Evolutionary conservation across 176 grass and related monocot species (phyloP).

Genomic region (Calamus simplicifolius): DNA sequence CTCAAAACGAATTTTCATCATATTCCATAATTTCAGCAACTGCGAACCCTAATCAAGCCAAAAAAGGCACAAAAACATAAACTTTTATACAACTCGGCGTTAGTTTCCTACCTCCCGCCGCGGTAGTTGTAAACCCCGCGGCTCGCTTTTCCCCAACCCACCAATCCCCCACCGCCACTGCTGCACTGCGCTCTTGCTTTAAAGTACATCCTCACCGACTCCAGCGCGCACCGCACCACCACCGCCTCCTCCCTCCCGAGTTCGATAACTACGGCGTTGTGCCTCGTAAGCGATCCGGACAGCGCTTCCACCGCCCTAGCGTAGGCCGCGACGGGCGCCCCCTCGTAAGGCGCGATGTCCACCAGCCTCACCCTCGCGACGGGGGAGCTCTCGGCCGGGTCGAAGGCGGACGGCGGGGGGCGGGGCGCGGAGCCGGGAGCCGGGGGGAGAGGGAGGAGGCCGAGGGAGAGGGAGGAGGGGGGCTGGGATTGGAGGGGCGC

Average conservation of each 20-base stretch:
- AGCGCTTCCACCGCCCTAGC: slow-evolving; percentile 38
- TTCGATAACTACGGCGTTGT: slow-evolving; percentile 48
- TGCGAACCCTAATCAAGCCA: neutral
- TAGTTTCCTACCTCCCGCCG: slow-evolving; percentile 45
- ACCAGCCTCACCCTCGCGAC: slow-evolving; percentile 45
- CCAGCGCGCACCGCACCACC: slow-evolving; percentile 54
- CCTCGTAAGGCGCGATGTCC: slow-evolving; percentile 50
- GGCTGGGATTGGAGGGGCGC: slow-evolving; percentile 3
- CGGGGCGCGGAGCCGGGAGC: neutral
- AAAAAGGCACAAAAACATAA: too few relatives aligned
- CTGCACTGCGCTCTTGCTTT: slow-evolving; percentile 12
- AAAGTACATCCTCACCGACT: slow-evolving; percentile 55
- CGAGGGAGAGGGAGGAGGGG: slow-evolving; percentile 8
- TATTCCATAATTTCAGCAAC: too few relatives aligned
- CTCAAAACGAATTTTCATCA: too few relatives aligned
- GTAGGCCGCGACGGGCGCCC: slow-evolving; percentile 25
- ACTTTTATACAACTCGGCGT: too few relatives aligned
- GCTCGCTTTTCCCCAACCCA: slow-evolving; percentile 15
- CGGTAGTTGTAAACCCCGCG: slow-evolving; percentile 43
- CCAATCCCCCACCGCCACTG: neutral
- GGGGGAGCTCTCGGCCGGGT: neutral
- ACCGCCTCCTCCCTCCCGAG: slow-evolving; percentile 41
- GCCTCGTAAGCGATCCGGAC: slow-evolving; percentile 43
- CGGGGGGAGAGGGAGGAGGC: neutral
- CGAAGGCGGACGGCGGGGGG: neutral